A percentile compares a stretch with the other conserved stretches of the same genome.
Conservation (phyloP, 495 filamentous ascomycete species). For the Parathielavia appendiculata region DNA sequence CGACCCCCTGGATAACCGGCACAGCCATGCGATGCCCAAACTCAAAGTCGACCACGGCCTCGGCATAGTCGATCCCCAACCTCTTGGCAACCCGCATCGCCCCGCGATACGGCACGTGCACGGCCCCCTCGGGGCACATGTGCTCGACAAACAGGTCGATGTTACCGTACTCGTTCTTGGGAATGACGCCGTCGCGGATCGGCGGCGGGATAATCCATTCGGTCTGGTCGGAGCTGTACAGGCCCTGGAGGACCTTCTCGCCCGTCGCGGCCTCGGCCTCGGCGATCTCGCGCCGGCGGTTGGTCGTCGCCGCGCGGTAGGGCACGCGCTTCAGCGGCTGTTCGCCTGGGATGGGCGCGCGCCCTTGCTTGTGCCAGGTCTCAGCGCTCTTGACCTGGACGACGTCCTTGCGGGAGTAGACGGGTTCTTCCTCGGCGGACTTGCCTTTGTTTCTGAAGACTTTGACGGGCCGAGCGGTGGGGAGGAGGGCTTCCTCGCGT, state of each 20-base stretch:
- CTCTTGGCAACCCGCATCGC: conserved; percentile 74
- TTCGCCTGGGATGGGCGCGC: conserved; percentile 62
- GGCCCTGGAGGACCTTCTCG: conserved; percentile 75
- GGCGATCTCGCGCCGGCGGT: conserved; percentile 83
- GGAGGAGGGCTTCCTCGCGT: conserved; percentile 82
- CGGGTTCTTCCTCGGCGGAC: conserved; percentile 66
- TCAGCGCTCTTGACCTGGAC: conserved; percentile 84
- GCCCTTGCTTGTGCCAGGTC: conserved; percentile 96
- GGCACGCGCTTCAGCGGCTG: conserved; percentile 80
- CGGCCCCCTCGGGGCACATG: conserved; percentile 84
- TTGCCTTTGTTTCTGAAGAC: conserved; percentile 65
- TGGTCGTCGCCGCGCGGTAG: conserved; percentile 83
- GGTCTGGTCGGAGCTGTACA: conserved; percentile 83
- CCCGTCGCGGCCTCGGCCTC: conserved; percentile 72
- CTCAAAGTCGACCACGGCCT: conserved; percentile 95
- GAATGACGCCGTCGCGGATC: conserved; percentile 75
- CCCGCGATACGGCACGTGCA: conserved; percentile 75
- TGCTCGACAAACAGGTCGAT: conserved; percentile 91
- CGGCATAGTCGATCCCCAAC: conserved; percentile 82
- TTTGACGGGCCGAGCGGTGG: conserved; percentile 63
- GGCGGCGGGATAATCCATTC: conserved; percentile 89
- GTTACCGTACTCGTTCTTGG: conserved; percentile 92
- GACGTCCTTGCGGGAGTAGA: conserved; percentile 76
- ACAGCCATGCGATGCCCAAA: conserved; percentile 91
- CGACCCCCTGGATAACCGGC: conserved; percentile 84